Evolutionary conservation across 2,329 filamentous ascomycete genomes (phyloP).

Genomic region (Truncatella angustata): DNA sequence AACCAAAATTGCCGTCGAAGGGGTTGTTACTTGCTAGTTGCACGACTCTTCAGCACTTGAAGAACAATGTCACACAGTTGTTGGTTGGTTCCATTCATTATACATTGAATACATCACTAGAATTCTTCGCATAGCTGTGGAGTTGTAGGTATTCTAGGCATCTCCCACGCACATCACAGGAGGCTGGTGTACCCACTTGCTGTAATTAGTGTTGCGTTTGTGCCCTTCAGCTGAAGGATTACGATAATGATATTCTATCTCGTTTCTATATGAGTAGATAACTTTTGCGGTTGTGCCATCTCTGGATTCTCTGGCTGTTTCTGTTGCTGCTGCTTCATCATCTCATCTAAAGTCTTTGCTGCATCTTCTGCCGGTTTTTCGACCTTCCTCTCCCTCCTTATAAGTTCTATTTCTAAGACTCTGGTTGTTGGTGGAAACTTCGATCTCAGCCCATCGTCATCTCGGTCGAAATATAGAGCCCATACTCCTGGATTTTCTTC

Average conservation of each 20-base stretch:
- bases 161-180: too few species aligned
- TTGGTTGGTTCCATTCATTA: too few species aligned
- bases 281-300: background rate
- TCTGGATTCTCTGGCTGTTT: slow-evolving; percentile 16
- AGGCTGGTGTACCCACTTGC: too few species aligned
- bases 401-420: slow-evolving; percentile 55
- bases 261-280: slow-evolving; percentile 1
- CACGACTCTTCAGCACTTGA: too few species aligned
- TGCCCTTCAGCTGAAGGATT: too few species aligned
- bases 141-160: too few species aligned
- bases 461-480: slow-evolving; percentile 46
- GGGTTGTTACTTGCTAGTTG: too few species aligned
- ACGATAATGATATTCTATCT: background rate
- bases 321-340: slow-evolving; percentile 24
- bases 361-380: slow-evolving; percentile 28
- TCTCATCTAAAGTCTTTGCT: slow-evolving; percentile 26
- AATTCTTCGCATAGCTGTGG: too few species aligned
- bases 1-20: background rate
- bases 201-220: too few species aligned
- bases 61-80: too few species aligned
- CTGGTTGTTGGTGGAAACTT: slow-evolving; percentile 46
- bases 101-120: too few species aligned
- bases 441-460: slow-evolving; percentile 40
- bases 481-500: slow-evolving; percentile 41
- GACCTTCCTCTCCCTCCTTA: slow-evolving; percentile 48